phyloP scores from a whole-genome alignment of 179 eudicot species.

The Silene noctiflora region DNA sequence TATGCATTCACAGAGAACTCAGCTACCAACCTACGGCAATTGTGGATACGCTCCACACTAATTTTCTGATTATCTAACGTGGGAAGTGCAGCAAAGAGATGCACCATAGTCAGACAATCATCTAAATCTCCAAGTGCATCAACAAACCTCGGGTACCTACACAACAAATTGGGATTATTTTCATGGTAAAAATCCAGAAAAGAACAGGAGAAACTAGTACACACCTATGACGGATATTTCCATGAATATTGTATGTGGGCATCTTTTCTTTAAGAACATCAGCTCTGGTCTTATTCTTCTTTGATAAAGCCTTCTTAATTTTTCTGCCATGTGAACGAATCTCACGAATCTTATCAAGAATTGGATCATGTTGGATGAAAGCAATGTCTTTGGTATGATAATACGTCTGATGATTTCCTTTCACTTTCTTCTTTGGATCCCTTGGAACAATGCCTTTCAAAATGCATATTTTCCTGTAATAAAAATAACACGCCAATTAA shows the following conservation, averaged over 20 bases:
- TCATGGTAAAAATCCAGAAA: neutral
- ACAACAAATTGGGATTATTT: neutral
- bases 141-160: slow-evolving; percentile 82
- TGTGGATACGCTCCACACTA: slow-evolving; percentile 67
- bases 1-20: slow-evolving; percentile 7
- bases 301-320: slow-evolving; percentile 65
- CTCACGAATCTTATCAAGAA: slow-evolving; percentile 68
- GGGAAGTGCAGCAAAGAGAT: slow-evolving; percentile 89
- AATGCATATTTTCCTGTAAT: slow-evolving; percentile 73
- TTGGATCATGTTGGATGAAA: slow-evolving; percentile 76
- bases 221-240: slow-evolving; percentile 78
- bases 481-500: neutral
- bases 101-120: slow-evolving; percentile 85
- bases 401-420: slow-evolving; percentile 91
- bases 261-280: slow-evolving; percentile 51
- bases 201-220: neutral
- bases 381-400: slow-evolving; percentile 82
- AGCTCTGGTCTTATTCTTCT: slow-evolving; percentile 80
- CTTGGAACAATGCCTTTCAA: slow-evolving; percentile 85
- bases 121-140: slow-evolving; percentile 92
- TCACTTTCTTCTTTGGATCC: slow-evolving; percentile 93
- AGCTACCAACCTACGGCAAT: slow-evolving; percentile 64
- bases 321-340: slow-evolving; percentile 66
- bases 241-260: slow-evolving; percentile 63
- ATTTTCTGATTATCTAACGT: slow-evolving; percentile 73